Percentiles rank a stretch among this genome's conserved stretches.
Evolutionary conservation across 2,329 filamentous ascomycete genomes (phyloP).

Genomic region (Anthostomella pinea): DNA sequence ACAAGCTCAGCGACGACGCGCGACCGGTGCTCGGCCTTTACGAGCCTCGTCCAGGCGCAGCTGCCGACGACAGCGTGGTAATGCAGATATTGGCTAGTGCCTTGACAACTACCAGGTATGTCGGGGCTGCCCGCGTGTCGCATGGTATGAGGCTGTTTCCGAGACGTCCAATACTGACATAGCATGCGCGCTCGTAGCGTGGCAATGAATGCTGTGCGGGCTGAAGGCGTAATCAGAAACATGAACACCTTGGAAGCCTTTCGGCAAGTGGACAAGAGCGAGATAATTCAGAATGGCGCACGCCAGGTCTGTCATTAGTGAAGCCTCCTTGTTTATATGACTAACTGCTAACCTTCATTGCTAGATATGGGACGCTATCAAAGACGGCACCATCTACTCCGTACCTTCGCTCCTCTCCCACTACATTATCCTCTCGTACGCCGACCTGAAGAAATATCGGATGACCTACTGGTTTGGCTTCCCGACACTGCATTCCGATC

Average conservation of each 20-base stretch:
- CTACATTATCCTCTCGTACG: constrained; percentile 86
- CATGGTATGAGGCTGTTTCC: constrained; percentile 1
- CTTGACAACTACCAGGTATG: constrained; percentile 78
- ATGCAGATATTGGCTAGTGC: constrained; percentile 91
- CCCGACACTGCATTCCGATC: constrained; percentile 86
- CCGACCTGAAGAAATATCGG: constrained; percentile 94
- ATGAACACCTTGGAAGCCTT: constrained; percentile 96
- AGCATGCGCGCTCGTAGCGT: constrained; percentile 54
- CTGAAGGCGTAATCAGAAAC: constrained; percentile 92
- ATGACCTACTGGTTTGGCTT: constrained; percentile 99
- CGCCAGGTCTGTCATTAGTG: constrained; percentile 65
- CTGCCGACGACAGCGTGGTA: constrained; percentile 73
- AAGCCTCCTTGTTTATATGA: too few relatives aligned
- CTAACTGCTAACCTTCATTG: too few relatives aligned
- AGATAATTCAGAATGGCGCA: constrained; percentile 74
- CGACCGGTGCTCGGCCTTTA: constrained; percentile 85
- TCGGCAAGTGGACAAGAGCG: constrained; percentile 74
- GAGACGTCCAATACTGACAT: too few relatives aligned
- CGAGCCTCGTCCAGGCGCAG: constrained; percentile 70
- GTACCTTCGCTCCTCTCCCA: constrained; percentile 87
- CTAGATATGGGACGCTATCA: constrained; percentile 95
- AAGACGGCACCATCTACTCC: constrained; percentile 93
- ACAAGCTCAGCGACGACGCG: constrained; percentile 92
- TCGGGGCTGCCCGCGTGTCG: constrained; percentile 19
- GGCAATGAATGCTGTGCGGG: constrained; percentile 70